These are phyloP conservation scores for Globisporangium nunn DNA, from an alignment of 352 stramenopile genomes.

Conservation along the genomic window DNA sequence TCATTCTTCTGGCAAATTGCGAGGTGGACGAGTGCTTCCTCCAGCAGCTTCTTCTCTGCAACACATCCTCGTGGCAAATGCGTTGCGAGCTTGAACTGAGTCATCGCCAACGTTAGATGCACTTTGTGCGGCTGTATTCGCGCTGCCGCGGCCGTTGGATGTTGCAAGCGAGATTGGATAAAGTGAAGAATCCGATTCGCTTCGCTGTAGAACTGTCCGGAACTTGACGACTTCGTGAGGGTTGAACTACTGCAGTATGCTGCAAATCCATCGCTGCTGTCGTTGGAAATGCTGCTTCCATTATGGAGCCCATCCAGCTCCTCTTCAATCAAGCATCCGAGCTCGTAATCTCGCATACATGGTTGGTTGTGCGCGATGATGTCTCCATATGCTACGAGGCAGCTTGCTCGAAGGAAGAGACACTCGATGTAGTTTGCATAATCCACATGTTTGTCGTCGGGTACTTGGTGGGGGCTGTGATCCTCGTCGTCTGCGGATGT, in stretches of 20 bases:
- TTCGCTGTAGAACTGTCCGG: slow-evolving; percentile 52
- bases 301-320: slow-evolving; percentile 14
- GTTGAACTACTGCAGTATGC: slow-evolving; percentile 7
- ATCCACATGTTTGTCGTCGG: slow-evolving; percentile 1
- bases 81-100: slow-evolving; percentile 54
- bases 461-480: no score
- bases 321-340: slow-evolving; percentile 42
- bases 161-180: slow-evolving; percentile 13
- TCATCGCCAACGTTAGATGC: slow-evolving; percentile 26
- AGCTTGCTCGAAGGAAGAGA: slow-evolving; percentile 41
- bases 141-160: not conserved
- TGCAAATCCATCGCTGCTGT: not conserved
- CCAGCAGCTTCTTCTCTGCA: slow-evolving; percentile 40
- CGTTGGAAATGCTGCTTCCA: not conserved
- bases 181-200: slow-evolving; percentile 46
- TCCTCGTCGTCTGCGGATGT: not conserved
- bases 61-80: slow-evolving; percentile 43
- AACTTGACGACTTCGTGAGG: slow-evolving; percentile 33
- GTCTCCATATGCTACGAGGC: slow-evolving; percentile 45
- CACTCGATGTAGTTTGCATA: slow-evolving; percentile 43
- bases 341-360: slow-evolving; percentile 36
- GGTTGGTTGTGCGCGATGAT: slow-evolving; percentile 35
- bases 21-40: slow-evolving; percentile 33
- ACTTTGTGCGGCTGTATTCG: slow-evolving; percentile 17
- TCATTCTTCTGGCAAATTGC: slow-evolving; percentile 7